Percentiles rank a stretch among this genome's conserved stretches.
phyloP scores from a whole-genome alignment of 768 basidiomycete genomes.

The Mycena epipterygia region DNA sequence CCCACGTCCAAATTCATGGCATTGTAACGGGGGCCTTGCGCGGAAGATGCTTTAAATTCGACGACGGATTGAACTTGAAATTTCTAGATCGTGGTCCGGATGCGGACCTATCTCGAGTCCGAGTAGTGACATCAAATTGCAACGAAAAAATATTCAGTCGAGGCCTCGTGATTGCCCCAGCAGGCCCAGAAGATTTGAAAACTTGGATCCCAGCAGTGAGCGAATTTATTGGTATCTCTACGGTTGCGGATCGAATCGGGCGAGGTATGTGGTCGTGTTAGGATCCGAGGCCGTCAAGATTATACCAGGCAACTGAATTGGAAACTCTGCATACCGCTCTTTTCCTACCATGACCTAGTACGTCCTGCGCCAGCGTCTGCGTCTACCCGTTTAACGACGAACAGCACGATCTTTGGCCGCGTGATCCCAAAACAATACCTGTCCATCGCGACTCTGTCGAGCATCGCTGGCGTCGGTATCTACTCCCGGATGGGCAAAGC shows the following conservation, averaged over 20 bases:
- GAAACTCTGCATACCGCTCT: background rate
- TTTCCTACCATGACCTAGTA: conserved; percentile 40
- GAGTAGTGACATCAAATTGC: too few relatives aligned
- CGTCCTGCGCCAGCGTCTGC: background rate
- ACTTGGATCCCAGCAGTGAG: too few relatives aligned
- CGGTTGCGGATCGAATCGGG: background rate
- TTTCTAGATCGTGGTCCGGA: too few relatives aligned
- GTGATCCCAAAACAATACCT: conserved; percentile 87
- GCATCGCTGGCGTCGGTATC: conserved; percentile 66
- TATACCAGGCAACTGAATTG: background rate
- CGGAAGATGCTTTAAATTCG: too few relatives aligned
- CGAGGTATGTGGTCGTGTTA: background rate
- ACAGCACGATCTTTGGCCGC: conserved; percentile 83
- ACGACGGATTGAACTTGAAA: too few relatives aligned
- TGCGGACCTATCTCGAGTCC: too few relatives aligned
- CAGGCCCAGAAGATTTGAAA: too few relatives aligned
- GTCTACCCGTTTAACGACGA: background rate
- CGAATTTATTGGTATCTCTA: background rate
- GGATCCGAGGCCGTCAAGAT: background rate
- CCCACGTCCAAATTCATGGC: too few relatives aligned
- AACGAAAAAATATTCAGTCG: too few relatives aligned
- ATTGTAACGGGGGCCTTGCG: too few relatives aligned
- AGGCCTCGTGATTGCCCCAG: too few relatives aligned
- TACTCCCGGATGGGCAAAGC: conserved; percentile 62
- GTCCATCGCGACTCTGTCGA: conserved; percentile 74